Evolutionary conservation across 179 eudicot genomes (phyloP), one percentile per base, ranked within the genome.

Genomic region (Drosera spatulata): DNA sequence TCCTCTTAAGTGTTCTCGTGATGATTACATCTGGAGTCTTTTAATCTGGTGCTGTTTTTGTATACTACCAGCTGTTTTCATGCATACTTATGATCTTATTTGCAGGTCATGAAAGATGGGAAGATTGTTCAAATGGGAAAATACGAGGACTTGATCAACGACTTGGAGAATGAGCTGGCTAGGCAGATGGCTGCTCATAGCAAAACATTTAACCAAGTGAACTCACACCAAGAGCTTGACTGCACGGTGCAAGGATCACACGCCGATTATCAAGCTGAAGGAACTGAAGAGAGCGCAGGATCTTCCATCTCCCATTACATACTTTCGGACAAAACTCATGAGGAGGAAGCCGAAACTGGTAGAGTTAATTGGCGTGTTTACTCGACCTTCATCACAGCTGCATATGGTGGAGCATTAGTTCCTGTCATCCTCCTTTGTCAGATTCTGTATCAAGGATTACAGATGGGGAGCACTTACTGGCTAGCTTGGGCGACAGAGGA

Each of bases 401-500:
- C 96, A 9, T 88, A 88, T 39, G 67, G 68, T 76, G 99, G 96
- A 46, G 93, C 80, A 39, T 80, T 93, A n/a, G 93, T 93, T 65
- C 95, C 93, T 2, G 62, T 82, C 42, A 73, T 81, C 49, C 77
- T 89, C 38, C 71, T 89, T 33, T 88, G 93, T 59, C 99, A 88
- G 61, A 66, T 82, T 56, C 73, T 93, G 48, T 93, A 88, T 69
- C 91, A 84, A 62, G 86, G 72, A 55, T 58, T 88, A 58, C 95
- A 88, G 53, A 88, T 89, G 64, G 81, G 79, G 4, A 86, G 99
- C 70, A 88, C 73, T 69, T 93, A 86, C 76, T 93, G 96, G 99
- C 72, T 93, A 44, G 93, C 96, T 53, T 86, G 95, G 99, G 96
- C 83, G 1, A 77, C 95, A 0, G 90, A 84, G 54, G 80, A 72